phyloP scores from a whole-genome alignment of 495 filamentous ascomycete species.

The Astrocystis sublimbata region DNA sequence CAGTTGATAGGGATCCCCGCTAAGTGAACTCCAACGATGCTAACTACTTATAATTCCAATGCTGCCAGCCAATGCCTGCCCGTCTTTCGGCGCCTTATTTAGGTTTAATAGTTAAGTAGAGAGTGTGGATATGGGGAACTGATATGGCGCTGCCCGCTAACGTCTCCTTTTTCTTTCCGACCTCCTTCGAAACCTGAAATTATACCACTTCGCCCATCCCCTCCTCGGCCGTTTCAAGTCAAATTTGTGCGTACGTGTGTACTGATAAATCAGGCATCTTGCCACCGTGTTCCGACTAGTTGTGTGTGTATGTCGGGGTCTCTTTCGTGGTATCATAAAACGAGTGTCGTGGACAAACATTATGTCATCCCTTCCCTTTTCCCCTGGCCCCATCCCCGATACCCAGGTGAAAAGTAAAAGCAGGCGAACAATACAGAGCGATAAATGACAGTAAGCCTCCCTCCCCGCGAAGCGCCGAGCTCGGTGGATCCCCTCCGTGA shows the following conservation, averaged over 20 bases:
- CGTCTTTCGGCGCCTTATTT: neutral
- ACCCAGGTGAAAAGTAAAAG: neutral
- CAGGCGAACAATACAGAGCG: neutral
- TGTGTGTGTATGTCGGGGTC: neutral
- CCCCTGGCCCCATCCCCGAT: neutral
- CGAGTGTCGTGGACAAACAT: constrained; percentile 14
- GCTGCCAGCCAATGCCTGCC: neutral
- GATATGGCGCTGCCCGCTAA: neutral
- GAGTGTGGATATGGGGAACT: too few species aligned
- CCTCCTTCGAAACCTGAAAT: neutral
- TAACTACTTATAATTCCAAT: neutral
- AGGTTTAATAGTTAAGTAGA: neutral
- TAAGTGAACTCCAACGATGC: neutral
- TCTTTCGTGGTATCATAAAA: constrained; percentile 13
- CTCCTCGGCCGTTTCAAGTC: neutral
- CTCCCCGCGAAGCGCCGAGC: constrained; percentile 9
- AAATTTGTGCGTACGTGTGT: neutral
- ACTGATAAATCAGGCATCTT: neutral
- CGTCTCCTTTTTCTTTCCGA: neutral
- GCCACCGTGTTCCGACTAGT: neutral
- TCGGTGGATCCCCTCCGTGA: neutral
- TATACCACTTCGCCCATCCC: neutral
- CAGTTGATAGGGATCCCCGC: neutral
- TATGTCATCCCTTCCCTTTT: neutral
- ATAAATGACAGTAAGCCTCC: constrained; percentile 1